Base-by-base conservation (phyloP, 371 early-diverging fungal species). In the Quaeritorhiza haematococci region DNA sequence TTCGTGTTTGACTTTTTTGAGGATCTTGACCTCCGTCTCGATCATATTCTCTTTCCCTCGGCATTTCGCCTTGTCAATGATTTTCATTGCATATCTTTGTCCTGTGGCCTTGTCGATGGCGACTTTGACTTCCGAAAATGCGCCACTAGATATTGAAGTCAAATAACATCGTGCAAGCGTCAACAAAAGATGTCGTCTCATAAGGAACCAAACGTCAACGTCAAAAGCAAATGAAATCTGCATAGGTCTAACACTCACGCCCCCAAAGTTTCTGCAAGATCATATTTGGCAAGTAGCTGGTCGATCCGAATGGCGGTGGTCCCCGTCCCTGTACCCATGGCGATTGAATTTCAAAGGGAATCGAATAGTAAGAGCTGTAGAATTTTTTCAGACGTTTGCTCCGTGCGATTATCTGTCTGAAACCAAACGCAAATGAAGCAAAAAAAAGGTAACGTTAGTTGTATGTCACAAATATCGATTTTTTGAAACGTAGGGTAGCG, bases 51-150 rank as follows among this genome's bases (percentile, higher is more conserved):
- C 85, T 56, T 89, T 89, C 44, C 87, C 87, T 49, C 69, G 72
- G 68, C 80, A 79, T 66, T 74, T 81, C 15, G 70, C 50, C 62
- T 84, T 84, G 59, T 88, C 82, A 49, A 91, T 84, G 59, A 91
- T 88, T 71, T 91, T 91, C 63, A 91, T 84, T 1, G 91, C 91
- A 65, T 68, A 88, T 5, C 76, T 67, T 47, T 83, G 70, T 29
- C 81, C 80, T 27, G 80, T 79, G 0, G 59, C 53, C 5, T 70
- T 66, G 35, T 87, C 76, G 19, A 65, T 69, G 28, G 78, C 83
- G 44, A 80, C 70, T 63, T 85, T 86, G 53, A 91, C 91, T 33
- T 88, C 86, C 26, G 86, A 86, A 72, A 91, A 91, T 0, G 91
- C 87, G 26, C 91, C 91, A 8, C 81, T 80, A 53, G n/a, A 21